Percentiles rank a stretch among this genome's conserved stretches.
These are phyloP conservation scores for Starmerella kuoi DNA, from an alignment of 805 yeast species.

Conservation along the genomic window DNA sequence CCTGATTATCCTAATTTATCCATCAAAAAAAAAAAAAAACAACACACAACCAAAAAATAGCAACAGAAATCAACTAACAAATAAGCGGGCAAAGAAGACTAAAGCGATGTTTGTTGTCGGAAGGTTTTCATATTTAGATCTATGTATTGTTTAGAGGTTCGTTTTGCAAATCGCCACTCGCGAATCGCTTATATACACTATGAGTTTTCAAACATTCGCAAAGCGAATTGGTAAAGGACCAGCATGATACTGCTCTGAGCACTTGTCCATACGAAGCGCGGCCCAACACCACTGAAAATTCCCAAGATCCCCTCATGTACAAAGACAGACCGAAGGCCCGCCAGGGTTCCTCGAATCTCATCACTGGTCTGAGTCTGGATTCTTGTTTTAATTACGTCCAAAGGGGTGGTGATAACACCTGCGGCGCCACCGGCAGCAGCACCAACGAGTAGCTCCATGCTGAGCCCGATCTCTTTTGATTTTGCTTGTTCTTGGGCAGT, in stretches of 20 bases:
- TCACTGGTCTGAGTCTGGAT: constrained; percentile 64
- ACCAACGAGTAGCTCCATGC: constrained; percentile 69
- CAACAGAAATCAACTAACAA: too few species aligned
- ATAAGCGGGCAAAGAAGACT: too few species aligned
- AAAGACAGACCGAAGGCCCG: constrained; percentile 46
- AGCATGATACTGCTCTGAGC: constrained; percentile 91
- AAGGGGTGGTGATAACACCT: constrained; percentile 77
- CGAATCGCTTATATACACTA: too few species aligned
- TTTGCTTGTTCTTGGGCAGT: constrained; percentile 28
- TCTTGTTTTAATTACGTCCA: constrained; percentile 85
- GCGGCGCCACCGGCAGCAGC: constrained; percentile 94
- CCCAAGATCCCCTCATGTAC: constrained; percentile 66
- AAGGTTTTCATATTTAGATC: too few species aligned
- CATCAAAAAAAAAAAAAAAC: too few species aligned
- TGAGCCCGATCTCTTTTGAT: constrained; percentile 28
- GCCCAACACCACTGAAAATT: constrained; percentile 88
- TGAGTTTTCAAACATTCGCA: constrained; percentile 36
- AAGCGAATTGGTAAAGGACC: constrained; percentile 65
- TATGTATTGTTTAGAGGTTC: too few species aligned
- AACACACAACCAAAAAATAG: too few species aligned
- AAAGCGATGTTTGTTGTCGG: too few species aligned
- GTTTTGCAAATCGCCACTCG: too few species aligned
- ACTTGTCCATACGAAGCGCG: constrained; percentile 93
- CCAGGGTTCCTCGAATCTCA: constrained; percentile 36
- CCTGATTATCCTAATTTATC: too few species aligned